Base-by-base conservation (phyloP, 2,329 filamentous ascomycete species). In the Colletotrichum karsti region DNA sequence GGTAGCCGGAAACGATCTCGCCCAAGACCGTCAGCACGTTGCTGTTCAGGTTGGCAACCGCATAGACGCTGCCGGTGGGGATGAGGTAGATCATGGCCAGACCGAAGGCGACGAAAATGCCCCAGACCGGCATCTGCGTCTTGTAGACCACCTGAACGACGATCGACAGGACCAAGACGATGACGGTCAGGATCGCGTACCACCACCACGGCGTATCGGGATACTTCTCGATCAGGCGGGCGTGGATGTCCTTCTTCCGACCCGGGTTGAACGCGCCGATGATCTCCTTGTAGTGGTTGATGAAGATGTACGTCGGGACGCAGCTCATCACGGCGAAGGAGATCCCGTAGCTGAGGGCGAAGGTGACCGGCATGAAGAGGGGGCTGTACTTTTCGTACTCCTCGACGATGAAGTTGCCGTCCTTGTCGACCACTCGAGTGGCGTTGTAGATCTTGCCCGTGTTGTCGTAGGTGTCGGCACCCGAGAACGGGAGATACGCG, bases 101-200 rank as follows among this genome's bases (percentile, higher is more conserved):
- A 7, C 83, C 77, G 41, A 85, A 81, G 41, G 79, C 80, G 4
- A 85, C 71, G 4, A 74, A 71, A 30, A 85, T 73, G 15, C 82
- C 82, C 64, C 81, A 94, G 90, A 91, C 92, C 0, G 81, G 85
- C 15, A 89, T 78, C 5, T 88, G 82, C 3, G 87, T 86, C 42
- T 85, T 73, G 65, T 89, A 84, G n/a, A 85, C 87, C 8, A 88
- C 78, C 3, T 71, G 77, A 1, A 74, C 77, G 1, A 74, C 71
- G 56, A 81, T 75, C 24, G 80, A 80, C 22, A 80, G 56, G 8
- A 72, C 71, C 26, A 80, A 62, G 3, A 80, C 75, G 1, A 77
- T 42, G 1, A 77, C 41, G 1, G 78, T 78, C 26, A 82, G 63
- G 2, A 72, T 62, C 2, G 51, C 74, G 54, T 81, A 82, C 80